phyloP scores from a whole-genome alignment of 2,329 filamentous ascomycete genomes.

The Aureobasidium subglaciale region DNA sequence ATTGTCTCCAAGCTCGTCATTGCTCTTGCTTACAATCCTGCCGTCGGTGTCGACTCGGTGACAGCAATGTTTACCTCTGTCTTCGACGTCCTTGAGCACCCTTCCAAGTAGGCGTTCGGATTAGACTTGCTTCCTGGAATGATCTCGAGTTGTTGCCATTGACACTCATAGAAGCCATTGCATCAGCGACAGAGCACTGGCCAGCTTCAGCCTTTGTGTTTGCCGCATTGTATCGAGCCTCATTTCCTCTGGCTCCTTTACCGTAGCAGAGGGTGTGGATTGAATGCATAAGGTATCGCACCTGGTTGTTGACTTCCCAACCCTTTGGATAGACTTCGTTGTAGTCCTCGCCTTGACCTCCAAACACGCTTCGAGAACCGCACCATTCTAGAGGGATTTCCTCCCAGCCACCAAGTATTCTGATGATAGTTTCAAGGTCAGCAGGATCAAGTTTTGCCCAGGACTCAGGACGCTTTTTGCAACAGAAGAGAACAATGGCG shows the following conservation, averaged over 20 bases:
- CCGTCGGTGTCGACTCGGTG: too few relatives aligned
- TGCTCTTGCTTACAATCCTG: too few relatives aligned
- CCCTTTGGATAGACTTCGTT: neutral
- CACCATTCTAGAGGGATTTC: neutral
- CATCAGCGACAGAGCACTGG: neutral
- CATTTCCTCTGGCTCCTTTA: neutral
- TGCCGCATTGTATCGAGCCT: neutral
- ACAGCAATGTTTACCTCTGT: too few relatives aligned
- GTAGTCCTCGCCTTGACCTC: too few relatives aligned
- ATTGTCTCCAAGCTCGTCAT: too few relatives aligned
- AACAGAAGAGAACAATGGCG: neutral
- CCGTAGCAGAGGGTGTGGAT: neutral
- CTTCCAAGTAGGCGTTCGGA: too few relatives aligned
- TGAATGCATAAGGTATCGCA: neutral
- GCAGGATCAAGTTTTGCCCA: neutral
- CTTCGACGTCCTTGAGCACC: too few relatives aligned
- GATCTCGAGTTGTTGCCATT: too few relatives aligned
- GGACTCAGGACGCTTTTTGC: neutral
- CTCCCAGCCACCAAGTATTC: neutral
- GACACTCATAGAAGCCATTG: neutral
- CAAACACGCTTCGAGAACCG: neutral
- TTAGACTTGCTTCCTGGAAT: too few relatives aligned
- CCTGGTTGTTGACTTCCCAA: neutral
- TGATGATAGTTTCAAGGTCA: slow-evolving; percentile 1
- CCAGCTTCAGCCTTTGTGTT: neutral